phyloP scores from a whole-genome alignment of 331 rosid species.

The Rhamnella rubrinervis region DNA sequence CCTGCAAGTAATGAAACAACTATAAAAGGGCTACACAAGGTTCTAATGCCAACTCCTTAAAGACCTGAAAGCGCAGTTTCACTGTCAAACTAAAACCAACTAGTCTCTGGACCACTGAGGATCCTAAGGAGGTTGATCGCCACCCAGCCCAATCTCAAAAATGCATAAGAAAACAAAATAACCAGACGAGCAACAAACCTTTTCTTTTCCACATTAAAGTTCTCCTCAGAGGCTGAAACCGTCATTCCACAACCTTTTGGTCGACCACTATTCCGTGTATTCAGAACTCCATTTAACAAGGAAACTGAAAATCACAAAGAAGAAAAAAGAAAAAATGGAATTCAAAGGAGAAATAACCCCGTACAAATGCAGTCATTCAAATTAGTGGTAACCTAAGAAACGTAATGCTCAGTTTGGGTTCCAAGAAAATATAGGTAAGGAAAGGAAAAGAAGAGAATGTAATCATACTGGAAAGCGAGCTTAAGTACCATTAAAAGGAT shows the following conservation, averaged over 20 bases:
- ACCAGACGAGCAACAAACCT: slow-evolving; percentile 29
- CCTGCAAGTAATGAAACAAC: too few species aligned
- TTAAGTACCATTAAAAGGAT: slow-evolving; percentile 32
- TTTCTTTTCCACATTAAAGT: slow-evolving; percentile 32
- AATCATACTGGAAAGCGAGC: background rate
- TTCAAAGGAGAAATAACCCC: background rate
- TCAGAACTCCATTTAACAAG: slow-evolving; percentile 28
- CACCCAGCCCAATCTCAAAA: too few species aligned
- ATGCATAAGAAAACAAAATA: background rate
- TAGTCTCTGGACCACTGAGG: background rate
- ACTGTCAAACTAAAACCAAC: background rate
- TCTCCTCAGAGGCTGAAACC: slow-evolving; percentile 34
- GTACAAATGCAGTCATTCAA: too few species aligned
- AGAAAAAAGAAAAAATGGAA: background rate
- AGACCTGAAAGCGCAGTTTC: too few species aligned
- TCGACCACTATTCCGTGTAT: slow-evolving; percentile 7
- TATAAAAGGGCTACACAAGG: too few species aligned
- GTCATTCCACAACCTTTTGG: slow-evolving; percentile 29
- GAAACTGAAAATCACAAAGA: slow-evolving; percentile 26
- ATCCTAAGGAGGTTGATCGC: too few species aligned
- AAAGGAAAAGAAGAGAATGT: background rate
- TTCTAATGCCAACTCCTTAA: background rate
- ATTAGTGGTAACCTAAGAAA: too few species aligned
- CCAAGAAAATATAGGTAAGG: background rate
- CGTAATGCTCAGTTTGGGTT: background rate